phyloP scores from a whole-genome alignment of 768 basidiomycete species.

The Polyporus arcularius region DNA sequence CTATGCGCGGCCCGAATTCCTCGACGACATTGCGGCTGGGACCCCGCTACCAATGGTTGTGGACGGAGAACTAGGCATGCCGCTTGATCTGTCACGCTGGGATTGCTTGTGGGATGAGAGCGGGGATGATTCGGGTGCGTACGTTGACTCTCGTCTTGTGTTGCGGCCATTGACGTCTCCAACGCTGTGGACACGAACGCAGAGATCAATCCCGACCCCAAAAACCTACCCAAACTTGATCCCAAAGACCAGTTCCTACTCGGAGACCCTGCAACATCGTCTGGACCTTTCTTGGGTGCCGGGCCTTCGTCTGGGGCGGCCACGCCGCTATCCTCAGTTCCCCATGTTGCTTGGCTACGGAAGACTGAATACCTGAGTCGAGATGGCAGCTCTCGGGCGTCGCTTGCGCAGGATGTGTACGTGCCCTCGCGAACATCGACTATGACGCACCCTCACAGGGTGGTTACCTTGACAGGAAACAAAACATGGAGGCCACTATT shows the following conservation, averaged over 20 bases:
- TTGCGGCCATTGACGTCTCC: background rate
- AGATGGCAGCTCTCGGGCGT: slow-evolving; percentile 49
- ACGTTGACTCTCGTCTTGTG: background rate
- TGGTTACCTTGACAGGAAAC: slow-evolving; percentile 42
- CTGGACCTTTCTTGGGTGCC: slow-evolving; percentile 37
- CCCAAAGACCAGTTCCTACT: slow-evolving; percentile 78
- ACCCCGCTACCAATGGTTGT: slow-evolving; percentile 93
- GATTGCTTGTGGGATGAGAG: slow-evolving; percentile 84
- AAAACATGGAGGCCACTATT: slow-evolving; percentile 43
- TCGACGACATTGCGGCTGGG: slow-evolving; percentile 77
- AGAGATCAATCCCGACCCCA: slow-evolving; percentile 69
- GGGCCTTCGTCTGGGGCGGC: slow-evolving; percentile 41
- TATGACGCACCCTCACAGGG: background rate
- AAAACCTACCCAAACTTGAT: slow-evolving; percentile 61
- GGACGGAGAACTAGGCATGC: slow-evolving; percentile 97
- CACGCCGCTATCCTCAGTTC: slow-evolving; percentile 43
- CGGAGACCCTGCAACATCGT: slow-evolving; percentile 56
- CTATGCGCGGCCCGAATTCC: slow-evolving; percentile 84
- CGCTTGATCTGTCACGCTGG: slow-evolving; percentile 83
- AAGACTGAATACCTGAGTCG: slow-evolving; percentile 89
- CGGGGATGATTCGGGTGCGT: slow-evolving; percentile 65
- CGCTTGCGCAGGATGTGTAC: slow-evolving; percentile 55
- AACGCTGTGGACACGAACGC: background rate
- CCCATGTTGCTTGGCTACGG: slow-evolving; percentile 86
- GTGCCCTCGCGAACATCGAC: slow-evolving; percentile 24